Conservation (phyloP, 192 early-diverging fungal genomes). For the Coemansia sp. region DNA sequence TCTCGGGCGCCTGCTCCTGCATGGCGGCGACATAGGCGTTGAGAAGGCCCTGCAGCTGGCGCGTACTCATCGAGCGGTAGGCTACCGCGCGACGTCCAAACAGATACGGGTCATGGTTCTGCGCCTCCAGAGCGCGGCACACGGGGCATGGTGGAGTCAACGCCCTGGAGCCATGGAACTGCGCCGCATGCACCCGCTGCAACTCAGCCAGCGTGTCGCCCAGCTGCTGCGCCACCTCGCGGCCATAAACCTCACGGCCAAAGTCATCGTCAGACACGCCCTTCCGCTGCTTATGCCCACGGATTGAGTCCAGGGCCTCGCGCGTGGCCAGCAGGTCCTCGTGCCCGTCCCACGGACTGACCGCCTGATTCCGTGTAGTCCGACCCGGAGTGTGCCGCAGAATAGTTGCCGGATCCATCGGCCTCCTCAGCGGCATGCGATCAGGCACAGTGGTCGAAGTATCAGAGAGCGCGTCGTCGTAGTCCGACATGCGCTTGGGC, state of each 20-base stretch:
- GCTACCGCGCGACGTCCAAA: slow-evolving; percentile 34
- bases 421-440: slow-evolving; percentile 19
- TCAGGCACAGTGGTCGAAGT: slow-evolving; percentile 40
- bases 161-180: slow-evolving; percentile 14
- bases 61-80: slow-evolving; percentile 37
- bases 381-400: neutral
- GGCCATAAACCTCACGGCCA: slow-evolving; percentile 5
- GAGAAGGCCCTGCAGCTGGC: slow-evolving; percentile 43
- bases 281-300: neutral
- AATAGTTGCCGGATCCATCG: slow-evolving; percentile 24
- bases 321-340: slow-evolving; percentile 30
- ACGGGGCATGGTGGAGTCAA: slow-evolving; percentile 13
- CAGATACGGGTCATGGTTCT: slow-evolving; percentile 51
- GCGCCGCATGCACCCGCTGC: slow-evolving; percentile 37
- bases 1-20: slow-evolving; percentile 36
- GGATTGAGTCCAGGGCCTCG: slow-evolving; percentile 29
- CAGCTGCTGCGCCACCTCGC: slow-evolving; percentile 33
- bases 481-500: slow-evolving; percentile 5
- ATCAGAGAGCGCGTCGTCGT: slow-evolving; percentile 29
- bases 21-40: slow-evolving; percentile 48
- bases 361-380: neutral
- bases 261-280: slow-evolving; percentile 7
- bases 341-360: neutral
- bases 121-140: slow-evolving; percentile 32
- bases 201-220: slow-evolving; percentile 40